These are phyloP conservation scores for Micromonas commoda DNA, from an alignment of 139 green algal species.

Conservation along the genomic window DNA sequence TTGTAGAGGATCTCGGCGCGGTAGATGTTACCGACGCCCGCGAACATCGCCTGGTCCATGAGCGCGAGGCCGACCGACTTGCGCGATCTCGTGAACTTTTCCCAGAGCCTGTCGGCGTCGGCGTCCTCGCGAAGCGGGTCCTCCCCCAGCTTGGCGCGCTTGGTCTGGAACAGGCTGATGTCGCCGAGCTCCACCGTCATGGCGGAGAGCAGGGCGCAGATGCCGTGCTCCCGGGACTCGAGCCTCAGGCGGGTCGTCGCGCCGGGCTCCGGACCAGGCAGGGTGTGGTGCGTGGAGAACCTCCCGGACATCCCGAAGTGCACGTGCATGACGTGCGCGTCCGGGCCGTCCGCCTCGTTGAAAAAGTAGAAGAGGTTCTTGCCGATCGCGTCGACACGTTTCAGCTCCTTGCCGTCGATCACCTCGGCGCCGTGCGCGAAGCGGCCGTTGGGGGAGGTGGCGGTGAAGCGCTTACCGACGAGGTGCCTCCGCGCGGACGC, in stretches of 20 bases:
- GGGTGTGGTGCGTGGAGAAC: constrained; percentile 35
- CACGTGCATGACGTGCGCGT: constrained; percentile 55
- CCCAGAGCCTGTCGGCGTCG: constrained; percentile 39
- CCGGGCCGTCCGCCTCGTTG: not conserved
- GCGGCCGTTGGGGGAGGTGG: constrained; percentile 60
- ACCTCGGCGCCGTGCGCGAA: constrained; percentile 60
- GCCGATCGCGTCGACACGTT: constrained; percentile 59
- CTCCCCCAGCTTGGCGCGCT: constrained; percentile 54
- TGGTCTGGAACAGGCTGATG: constrained; percentile 46
- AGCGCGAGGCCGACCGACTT: constrained; percentile 65
- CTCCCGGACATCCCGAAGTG: constrained; percentile 77
- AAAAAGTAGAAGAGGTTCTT: constrained; percentile 88
- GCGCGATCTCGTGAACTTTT: constrained; percentile 32
- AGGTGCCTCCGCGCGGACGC: constrained; percentile 53
- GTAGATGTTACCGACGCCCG: constrained; percentile 85
- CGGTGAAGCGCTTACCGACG: constrained; percentile 50
- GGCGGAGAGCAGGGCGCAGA: constrained; percentile 61
- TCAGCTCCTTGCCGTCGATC: constrained; percentile 51
- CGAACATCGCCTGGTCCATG: constrained; percentile 75
- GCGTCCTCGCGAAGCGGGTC: constrained; percentile 67
- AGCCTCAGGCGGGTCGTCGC: constrained; percentile 60
- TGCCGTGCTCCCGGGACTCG: constrained; percentile 31
- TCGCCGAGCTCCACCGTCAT: constrained; percentile 69
- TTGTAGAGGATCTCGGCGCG: constrained; percentile 73
- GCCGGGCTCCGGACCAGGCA: constrained; percentile 46